Percentiles rank a stretch among this genome's conserved stretches.
phyloP scores from a whole-genome alignment of 768 basidiomycete species.

The Astraeus odoratus region DNA sequence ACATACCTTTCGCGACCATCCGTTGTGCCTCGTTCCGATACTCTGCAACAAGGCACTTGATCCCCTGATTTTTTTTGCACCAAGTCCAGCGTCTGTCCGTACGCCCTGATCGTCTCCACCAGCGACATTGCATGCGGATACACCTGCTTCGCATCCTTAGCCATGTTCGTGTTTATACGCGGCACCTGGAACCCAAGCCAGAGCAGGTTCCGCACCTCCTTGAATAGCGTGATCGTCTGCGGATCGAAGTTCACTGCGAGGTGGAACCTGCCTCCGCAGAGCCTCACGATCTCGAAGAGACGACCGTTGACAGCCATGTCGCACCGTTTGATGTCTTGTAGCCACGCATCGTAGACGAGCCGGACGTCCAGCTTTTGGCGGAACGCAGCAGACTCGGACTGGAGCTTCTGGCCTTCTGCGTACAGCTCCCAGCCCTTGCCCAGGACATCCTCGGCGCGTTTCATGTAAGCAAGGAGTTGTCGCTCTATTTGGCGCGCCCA shows the following conservation, averaged over 20 bases:
- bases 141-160: conserved; percentile 96
- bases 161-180: conserved; percentile 91
- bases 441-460: conserved; percentile 96
- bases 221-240: conserved; percentile 97
- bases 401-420: conserved; percentile 97
- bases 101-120: conserved; percentile 99
- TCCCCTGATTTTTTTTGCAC: conserved; percentile 86
- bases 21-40: conserved; percentile 89
- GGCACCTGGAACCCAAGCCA: conserved; percentile 97
- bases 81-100: conserved; percentile 90
- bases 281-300: conserved; percentile 82
- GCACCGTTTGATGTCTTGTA: conserved; percentile 88
- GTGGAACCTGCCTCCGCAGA: conserved; percentile 72
- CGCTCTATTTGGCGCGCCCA: conserved; percentile 99
- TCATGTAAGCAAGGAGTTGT: conserved; percentile 95
- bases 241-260: conserved; percentile 97
- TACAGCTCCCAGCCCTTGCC: conserved; percentile 99
- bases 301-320: conserved; percentile 90
- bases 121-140: conserved; percentile 97
- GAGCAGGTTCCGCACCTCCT: conserved; percentile 91
- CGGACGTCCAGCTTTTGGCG: conserved; percentile 93
- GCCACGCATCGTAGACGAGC: conserved; percentile 94
- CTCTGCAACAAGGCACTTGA: conserved; percentile 92
- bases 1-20: conserved; percentile 83
- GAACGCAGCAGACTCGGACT: conserved; percentile 86